Percentiles rank a stretch among this genome's conserved stretches.
Evolutionary conservation across 2,329 filamentous ascomycete genomes (phyloP).

Genomic region (Alternaria solani): DNA sequence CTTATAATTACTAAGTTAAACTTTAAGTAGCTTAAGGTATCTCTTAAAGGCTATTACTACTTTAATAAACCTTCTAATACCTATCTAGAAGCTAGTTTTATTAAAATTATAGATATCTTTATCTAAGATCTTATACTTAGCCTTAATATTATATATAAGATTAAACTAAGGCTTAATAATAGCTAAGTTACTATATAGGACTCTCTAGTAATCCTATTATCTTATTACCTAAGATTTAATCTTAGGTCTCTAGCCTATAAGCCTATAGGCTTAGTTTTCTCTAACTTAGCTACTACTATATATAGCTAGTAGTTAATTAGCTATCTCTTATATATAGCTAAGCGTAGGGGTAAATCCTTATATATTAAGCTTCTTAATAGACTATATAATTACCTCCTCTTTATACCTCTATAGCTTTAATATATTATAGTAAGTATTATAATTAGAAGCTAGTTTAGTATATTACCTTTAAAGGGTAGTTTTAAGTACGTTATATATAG

Average conservation of each 20-base stretch:
- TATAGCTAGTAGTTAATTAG: background rate
- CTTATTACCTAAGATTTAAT: background rate
- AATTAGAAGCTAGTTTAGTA: too few relatives aligned
- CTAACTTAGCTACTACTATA: background rate
- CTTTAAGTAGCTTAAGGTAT: background rate
- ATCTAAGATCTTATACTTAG: background rate
- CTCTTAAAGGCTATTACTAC: constrained; percentile 1
- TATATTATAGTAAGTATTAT: too few relatives aligned
- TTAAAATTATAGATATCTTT: background rate
- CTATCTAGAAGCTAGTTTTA: background rate
- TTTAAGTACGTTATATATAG: too few relatives aligned
- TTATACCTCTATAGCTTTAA: too few relatives aligned
- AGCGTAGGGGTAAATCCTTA: background rate
- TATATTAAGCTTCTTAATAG: too few relatives aligned
- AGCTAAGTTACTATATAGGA: background rate
- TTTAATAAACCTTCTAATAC: background rate
- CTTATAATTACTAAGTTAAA: constrained; percentile 20
- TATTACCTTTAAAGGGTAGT: too few relatives aligned
- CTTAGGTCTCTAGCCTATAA: background rate
- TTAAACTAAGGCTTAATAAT: background rate
- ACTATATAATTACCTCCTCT: too few relatives aligned
- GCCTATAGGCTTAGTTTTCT: background rate
- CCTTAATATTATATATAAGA: background rate
- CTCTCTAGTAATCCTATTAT: too few relatives aligned
- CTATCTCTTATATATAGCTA: background rate